Evolutionary conservation across 2,329 filamentous ascomycete genomes (phyloP).

Genomic region (Sporothrix brunneoviolacea): DNA sequence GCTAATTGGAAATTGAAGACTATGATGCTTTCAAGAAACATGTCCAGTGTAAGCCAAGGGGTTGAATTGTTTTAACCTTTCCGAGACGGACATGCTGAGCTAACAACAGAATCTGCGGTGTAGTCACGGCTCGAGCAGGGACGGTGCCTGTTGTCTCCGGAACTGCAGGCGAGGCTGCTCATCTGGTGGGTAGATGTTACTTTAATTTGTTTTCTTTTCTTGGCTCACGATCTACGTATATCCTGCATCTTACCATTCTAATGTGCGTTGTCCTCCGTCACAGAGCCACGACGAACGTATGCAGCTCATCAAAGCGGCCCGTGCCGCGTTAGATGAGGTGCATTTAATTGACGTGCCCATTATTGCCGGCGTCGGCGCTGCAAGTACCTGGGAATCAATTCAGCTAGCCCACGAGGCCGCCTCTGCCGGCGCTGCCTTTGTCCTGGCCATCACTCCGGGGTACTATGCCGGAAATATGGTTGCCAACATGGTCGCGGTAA

Average conservation of each 20-base stretch:
- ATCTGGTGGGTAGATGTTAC: conserved; percentile 3
- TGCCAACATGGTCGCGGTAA: conserved; percentile 15
- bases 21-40: conserved; percentile 11
- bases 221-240: too few relatives aligned
- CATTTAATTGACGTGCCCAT: conserved; percentile 32
- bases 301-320: conserved; percentile 5
- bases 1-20: background rate
- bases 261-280: background rate
- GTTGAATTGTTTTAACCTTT: background rate
- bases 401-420: conserved; percentile 31
- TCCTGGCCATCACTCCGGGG: conserved; percentile 32
- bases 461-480: conserved; percentile 34
- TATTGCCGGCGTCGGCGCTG: conserved; percentile 38
- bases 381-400: conserved; percentile 29
- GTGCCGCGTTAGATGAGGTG: conserved; percentile 10
- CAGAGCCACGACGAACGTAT: conserved; percentile 12
- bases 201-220: background rate
- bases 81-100: background rate
- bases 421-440: conserved; percentile 32
- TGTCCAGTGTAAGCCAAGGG: conserved; percentile 3
- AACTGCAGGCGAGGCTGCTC: conserved; percentile 13
- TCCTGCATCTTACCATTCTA: background rate
- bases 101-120: too few relatives aligned
- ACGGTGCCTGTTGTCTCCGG: conserved; percentile 14
- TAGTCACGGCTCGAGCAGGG: conserved; percentile 10